Base-by-base conservation (phyloP, 345 rosid species). In the Passiflora organensis region DNA sequence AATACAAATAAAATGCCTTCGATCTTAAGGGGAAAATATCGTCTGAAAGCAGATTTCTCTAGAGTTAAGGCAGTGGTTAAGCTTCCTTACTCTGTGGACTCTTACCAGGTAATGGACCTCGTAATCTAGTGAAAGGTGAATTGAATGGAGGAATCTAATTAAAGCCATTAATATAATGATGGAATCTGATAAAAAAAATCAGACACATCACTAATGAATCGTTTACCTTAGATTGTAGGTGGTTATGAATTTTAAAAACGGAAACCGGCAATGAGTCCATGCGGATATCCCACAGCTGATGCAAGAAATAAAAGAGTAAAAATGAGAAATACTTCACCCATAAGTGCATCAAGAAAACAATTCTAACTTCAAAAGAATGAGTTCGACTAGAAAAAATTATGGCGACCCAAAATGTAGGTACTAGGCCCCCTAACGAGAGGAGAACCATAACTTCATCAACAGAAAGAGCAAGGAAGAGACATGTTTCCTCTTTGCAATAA, bases 271-370 rank as follows among this genome's bases (percentile, higher is more conserved):
- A 66, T 42, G 85, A 71, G 58, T 76, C 81, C 81, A 68, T 77
- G 16, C 64, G 74, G 25, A 74, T 64, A 68, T 84, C 90, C 86
- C 90, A 80, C 44, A 80, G 60, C 90, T 83, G 59, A 51, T 67
- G 37, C 38, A 54, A 62, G 42, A 55, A 48, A 51, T 41, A n/a
- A 64, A 52, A 62, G 23, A n/a, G n/a, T n/a, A n/a, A n/a, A n/a
- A n/a, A n/a, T n/a, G n/a, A n/a, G n/a, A n/a, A n/a, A n/a, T n/a
- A n/a, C n/a, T n/a, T n/a, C n/a, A n/a, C n/a, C n/a, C 36, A 63
- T 64, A 32, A 55, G 56, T 16, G 28, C 4, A 56, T 25, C 24
- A 41, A 1, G 41, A 13, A 37, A 37, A 37, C 41, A 37, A 6
- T 37, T 36, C 12, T 13, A 10, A 51, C 24, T 22, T 10, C 11